Percentiles rank a stretch among this genome's conserved stretches.
Evolutionary conservation across 306 rosid genomes (phyloP).

Genomic region (Dicorynia guianensis): DNA sequence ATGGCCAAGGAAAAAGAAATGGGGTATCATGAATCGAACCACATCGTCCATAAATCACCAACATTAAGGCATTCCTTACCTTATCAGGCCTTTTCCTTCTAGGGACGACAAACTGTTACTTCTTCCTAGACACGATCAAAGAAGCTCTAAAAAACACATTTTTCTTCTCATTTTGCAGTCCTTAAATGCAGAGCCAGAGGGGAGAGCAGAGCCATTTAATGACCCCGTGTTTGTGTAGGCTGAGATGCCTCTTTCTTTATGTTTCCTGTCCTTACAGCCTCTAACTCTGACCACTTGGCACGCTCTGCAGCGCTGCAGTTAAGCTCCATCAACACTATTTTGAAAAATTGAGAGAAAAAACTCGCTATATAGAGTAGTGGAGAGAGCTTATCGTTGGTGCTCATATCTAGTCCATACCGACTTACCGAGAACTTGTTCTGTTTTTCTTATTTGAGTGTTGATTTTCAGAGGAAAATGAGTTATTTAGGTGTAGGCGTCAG

Average conservation of each 20-base stretch:
- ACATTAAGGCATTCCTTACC: constrained; percentile 42
- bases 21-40: constrained; percentile 46
- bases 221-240: constrained; percentile 18
- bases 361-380: constrained; percentile 40
- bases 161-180: constrained; percentile 29
- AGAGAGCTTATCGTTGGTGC: constrained; percentile 7
- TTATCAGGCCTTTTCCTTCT: constrained; percentile 36
- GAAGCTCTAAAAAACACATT: constrained; percentile 42
- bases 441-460: constrained; percentile 24
- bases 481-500: constrained; percentile 80
- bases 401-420: constrained; percentile 3
- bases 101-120: constrained; percentile 54
- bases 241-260: constrained; percentile 36
- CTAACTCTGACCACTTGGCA: constrained; percentile 64
- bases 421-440: constrained; percentile 1
- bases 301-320: constrained; percentile 27
- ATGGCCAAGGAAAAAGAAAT: constrained; percentile 35
- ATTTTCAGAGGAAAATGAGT: constrained; percentile 57
- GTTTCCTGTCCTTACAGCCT: constrained; percentile 42
- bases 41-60: constrained; percentile 22
- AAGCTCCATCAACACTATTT: constrained; percentile 37
- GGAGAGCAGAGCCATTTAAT: constrained; percentile 51
- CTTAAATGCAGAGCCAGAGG: constrained; percentile 56
- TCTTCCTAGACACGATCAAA: constrained; percentile 44
- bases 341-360: constrained; percentile 5